phyloP scores from a whole-genome alignment of 2,329 filamentous ascomycete species.

The Fusarium coffeatum region DNA sequence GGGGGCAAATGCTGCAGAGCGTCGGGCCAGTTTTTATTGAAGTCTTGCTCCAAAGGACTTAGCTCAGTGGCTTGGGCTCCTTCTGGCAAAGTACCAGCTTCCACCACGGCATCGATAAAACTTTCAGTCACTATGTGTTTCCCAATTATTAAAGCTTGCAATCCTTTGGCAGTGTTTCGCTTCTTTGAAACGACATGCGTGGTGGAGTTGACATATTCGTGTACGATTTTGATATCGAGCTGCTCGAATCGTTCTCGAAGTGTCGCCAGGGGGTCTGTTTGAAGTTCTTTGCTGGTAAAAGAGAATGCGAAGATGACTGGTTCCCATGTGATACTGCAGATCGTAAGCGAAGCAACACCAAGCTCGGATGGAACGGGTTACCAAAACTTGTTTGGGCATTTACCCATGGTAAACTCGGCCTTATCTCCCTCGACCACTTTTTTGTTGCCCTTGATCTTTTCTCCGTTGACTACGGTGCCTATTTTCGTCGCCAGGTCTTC shows the following conservation, averaged over 20 bases:
- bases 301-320: conserved; percentile 86
- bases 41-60: conserved; percentile 79
- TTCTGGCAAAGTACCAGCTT: conserved; percentile 64
- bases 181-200: conserved; percentile 92
- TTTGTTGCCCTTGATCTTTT: conserved; percentile 72
- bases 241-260: conserved; percentile 77
- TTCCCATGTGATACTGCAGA: conserved; percentile 78
- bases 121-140: conserved; percentile 79
- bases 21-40: conserved; percentile 82
- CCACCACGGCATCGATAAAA: conserved; percentile 79
- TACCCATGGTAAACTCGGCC: conserved; percentile 78
- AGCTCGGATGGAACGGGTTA: conserved; percentile 47
- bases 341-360: conserved; percentile 18
- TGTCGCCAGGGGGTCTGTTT: conserved; percentile 70
- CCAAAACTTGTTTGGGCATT: conserved; percentile 72
- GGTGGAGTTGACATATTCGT: conserved; percentile 77
- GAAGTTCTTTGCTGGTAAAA: conserved; percentile 76
- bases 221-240: conserved; percentile 87
- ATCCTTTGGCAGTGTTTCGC: conserved; percentile 86
- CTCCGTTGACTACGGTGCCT: conserved; percentile 82
- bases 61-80: conserved; percentile 61
- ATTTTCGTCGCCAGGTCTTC: conserved; percentile 86
- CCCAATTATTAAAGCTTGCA: conserved; percentile 87
- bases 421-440: conserved; percentile 61
- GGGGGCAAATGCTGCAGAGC: conserved; percentile 78